Evolutionary conservation across 2,329 filamentous ascomycete genomes (phyloP).

Genomic region (Trichoderma sp.): DNA sequence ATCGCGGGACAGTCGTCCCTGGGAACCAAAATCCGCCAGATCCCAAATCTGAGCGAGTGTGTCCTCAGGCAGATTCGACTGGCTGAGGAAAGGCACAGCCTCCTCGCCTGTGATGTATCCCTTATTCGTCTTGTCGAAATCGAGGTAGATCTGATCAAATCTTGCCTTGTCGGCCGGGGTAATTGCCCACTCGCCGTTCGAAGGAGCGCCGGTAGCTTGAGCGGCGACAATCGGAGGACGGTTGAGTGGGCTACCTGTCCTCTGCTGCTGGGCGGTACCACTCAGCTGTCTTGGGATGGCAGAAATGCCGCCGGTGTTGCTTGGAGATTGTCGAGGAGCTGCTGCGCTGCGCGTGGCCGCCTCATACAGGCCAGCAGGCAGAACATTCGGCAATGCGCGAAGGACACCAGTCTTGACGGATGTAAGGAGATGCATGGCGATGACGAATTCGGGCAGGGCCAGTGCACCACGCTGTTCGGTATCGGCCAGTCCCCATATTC

Average conservation of each 20-base stretch:
- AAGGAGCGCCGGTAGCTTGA: constrained; percentile 37
- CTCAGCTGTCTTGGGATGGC: constrained; percentile 84
- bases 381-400: constrained; percentile 74
- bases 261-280: constrained; percentile 66
- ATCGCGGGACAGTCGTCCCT: constrained; percentile 81
- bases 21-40: constrained; percentile 88
- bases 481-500: constrained; percentile 94
- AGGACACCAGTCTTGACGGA: constrained; percentile 86
- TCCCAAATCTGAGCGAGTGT: constrained; percentile 95
- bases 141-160: constrained; percentile 85
- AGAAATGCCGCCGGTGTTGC: constrained; percentile 58
- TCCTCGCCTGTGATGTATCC: constrained; percentile 93
- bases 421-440: constrained; percentile 95
- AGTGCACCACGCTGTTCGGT: constrained; percentile 89
- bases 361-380: constrained; percentile 87
- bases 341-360: constrained; percentile 73
- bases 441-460: constrained; percentile 89
- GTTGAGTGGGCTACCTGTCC: constrained; percentile 63
- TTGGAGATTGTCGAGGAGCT: constrained; percentile 54
- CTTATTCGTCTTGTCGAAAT: constrained; percentile 77
- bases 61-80: constrained; percentile 88
- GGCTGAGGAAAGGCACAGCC: constrained; percentile 90
- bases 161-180: constrained; percentile 80
- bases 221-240: constrained; percentile 52
- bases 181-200: constrained; percentile 73